A percentile compares a stretch with the other conserved stretches of the same genome.
phyloP scores from a whole-genome alignment of 768 basidiomycete genomes.

The Naganishia vishniacii region DNA sequence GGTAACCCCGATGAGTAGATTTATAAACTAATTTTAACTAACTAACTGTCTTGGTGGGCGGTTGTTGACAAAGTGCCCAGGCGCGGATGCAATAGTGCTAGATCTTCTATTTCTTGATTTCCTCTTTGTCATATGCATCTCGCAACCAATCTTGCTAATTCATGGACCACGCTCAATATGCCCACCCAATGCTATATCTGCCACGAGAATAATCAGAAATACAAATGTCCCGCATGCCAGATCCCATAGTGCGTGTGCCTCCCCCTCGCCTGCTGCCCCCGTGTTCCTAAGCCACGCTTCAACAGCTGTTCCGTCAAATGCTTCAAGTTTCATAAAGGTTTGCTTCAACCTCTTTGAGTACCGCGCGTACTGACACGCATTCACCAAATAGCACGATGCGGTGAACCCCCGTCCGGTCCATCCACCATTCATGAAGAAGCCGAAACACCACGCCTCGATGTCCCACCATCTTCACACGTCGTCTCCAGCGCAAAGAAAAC shows the following conservation, averaged over 20 bases:
- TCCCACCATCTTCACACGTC: neutral
- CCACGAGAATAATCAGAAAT: constrained; percentile 9
- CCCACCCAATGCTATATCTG: neutral
- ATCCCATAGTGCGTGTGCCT: neutral
- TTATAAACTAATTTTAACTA: too few relatives aligned
- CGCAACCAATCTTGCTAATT: too few relatives aligned
- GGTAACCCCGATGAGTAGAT: too few relatives aligned
- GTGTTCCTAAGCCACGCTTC: neutral
- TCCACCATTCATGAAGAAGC: too few relatives aligned
- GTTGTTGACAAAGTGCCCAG: too few relatives aligned
- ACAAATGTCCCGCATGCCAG: constrained; percentile 17
- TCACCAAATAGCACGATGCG: neutral
- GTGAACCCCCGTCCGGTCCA: constrained; percentile 8
- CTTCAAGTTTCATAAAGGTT: constrained; percentile 12
- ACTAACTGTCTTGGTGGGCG: too few relatives aligned
- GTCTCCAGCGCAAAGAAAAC: neutral
- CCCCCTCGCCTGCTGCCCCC: too few relatives aligned
- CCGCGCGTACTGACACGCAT: neutral
- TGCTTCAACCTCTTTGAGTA: neutral
- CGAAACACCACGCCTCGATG: constrained; percentile 8
- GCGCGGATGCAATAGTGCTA: too few relatives aligned
- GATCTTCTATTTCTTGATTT: too few relatives aligned
- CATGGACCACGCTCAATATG: neutral
- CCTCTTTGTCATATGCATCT: too few relatives aligned
- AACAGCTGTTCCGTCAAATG: constrained; percentile 14